Conservation (phyloP, 75 land plant species). For the Ceratopteris richardii region DNA sequence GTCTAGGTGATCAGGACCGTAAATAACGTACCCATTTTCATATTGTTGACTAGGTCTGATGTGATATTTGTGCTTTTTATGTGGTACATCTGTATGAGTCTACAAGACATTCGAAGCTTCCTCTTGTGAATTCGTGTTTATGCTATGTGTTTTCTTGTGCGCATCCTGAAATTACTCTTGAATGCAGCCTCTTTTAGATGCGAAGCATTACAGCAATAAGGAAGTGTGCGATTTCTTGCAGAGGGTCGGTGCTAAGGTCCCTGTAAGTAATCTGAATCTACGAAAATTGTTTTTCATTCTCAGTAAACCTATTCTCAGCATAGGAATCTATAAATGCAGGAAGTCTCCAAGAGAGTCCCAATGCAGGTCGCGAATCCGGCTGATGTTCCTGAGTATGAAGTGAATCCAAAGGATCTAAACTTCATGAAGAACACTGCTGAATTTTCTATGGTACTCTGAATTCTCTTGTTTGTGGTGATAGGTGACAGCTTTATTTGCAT, state of each 20-base stretch:
- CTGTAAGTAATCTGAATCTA: slow-evolving; percentile 27
- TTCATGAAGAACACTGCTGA: slow-evolving; percentile 43
- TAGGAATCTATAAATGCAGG: neutral
- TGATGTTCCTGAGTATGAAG: slow-evolving; percentile 89
- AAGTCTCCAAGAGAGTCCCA: slow-evolving; percentile 28
- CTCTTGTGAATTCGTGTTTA: neutral
- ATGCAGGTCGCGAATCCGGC: slow-evolving; percentile 61
- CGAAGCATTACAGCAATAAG: slow-evolving; percentile 58
- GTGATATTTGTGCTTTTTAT: too few relatives aligned
- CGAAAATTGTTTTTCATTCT: neutral
- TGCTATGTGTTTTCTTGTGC: too few relatives aligned
- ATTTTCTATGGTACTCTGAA: neutral
- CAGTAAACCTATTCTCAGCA: neutral
- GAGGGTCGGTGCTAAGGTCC: slow-evolving; percentile 53
- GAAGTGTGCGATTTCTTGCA: slow-evolving; percentile 71
- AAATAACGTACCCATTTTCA: too few relatives aligned
- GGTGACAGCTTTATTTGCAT: too few relatives aligned
- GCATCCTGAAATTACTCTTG: neutral
- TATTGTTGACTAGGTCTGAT: too few relatives aligned
- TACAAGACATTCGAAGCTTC: too few relatives aligned
- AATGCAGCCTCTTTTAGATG: slow-evolving; percentile 90
- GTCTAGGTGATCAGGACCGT: too few relatives aligned
- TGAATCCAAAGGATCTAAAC: slow-evolving; percentile 57
- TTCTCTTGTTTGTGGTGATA: too few relatives aligned
- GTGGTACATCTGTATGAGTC: too few relatives aligned